These are phyloP conservation scores for Dittrichia graveolens DNA, from an alignment of 129 eudicot genomes.

Conservation along the genomic window DNA sequence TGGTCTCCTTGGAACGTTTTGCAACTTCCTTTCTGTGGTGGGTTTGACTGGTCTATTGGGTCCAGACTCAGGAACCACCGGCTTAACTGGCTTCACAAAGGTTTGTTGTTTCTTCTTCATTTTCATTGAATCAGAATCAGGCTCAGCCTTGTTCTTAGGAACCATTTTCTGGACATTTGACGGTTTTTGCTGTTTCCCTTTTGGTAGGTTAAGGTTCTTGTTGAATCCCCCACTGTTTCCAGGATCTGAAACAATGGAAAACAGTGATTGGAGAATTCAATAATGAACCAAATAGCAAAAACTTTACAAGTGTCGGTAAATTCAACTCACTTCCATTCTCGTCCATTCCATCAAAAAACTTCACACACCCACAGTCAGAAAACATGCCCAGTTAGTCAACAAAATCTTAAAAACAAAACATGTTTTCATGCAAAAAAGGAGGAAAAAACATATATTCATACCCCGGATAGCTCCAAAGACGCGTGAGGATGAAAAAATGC, in stretches of 20 bases:
- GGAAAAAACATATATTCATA: slow-evolving; percentile 26
- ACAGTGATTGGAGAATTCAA: slow-evolving; percentile 46
- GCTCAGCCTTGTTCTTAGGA: slow-evolving; percentile 28
- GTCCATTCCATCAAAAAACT: slow-evolving; percentile 94
- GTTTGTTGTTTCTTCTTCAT: slow-evolving; percentile 46
- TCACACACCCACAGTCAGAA: slow-evolving; percentile 14
- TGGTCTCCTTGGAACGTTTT: slow-evolving; percentile 33
- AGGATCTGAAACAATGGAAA: slow-evolving; percentile 70
- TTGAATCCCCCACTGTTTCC: slow-evolving; percentile 66
- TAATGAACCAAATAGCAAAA: slow-evolving; percentile 52
- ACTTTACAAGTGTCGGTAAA: slow-evolving; percentile 28
- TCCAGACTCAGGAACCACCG: slow-evolving; percentile 44
- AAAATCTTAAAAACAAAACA: slow-evolving; percentile 10
- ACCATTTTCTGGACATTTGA: slow-evolving; percentile 29
- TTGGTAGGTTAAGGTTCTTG: slow-evolving; percentile 53
- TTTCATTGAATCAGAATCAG: background rate
- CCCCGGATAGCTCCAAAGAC: slow-evolving; percentile 72
- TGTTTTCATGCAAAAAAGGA: background rate
- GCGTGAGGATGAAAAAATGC: slow-evolving; percentile 57
- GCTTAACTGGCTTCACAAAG: slow-evolving; percentile 51
- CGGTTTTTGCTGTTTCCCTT: slow-evolving; percentile 35
- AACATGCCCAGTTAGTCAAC: slow-evolving; percentile 28
- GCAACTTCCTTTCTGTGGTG: slow-evolving; percentile 40
- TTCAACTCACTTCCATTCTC: slow-evolving; percentile 88
- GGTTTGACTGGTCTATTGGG: slow-evolving; percentile 52